These are phyloP conservation scores for Camelina sativa DNA, from an alignment of 345 rosid species.

Conservation along the genomic window DNA sequence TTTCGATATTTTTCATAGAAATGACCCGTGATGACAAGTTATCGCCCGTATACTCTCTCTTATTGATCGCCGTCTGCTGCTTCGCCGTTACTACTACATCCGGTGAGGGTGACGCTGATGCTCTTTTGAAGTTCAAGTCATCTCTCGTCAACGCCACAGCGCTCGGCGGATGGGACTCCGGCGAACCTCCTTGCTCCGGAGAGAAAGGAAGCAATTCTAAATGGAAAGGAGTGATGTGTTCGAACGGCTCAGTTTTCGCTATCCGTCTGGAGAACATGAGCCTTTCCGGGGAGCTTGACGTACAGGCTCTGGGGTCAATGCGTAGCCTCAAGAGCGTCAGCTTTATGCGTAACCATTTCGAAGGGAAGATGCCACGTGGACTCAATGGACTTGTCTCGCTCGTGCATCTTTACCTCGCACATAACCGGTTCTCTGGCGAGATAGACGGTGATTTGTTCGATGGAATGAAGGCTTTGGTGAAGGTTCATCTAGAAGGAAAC, in stretches of 20 bases:
- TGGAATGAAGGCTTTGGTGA: conserved; percentile 57
- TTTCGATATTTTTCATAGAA: conserved; percentile 11
- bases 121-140: conserved; percentile 59
- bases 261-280: conserved; percentile 63
- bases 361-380: conserved; percentile 57
- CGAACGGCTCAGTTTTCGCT: conserved; percentile 44
- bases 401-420: conserved; percentile 58
- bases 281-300: conserved; percentile 56
- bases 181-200: conserved; percentile 46
- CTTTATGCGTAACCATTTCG: conserved; percentile 63
- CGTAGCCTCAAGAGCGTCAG: conserved; percentile 55
- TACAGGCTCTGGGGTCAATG: conserved; percentile 47
- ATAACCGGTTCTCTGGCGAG: conserved; percentile 60
- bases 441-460: conserved; percentile 51
- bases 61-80: background rate
- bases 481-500: conserved; percentile 61
- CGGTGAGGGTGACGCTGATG: conserved; percentile 47
- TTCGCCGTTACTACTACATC: background rate
- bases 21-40: conserved; percentile 30
- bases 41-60: background rate
- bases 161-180: conserved; percentile 50
- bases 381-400: conserved; percentile 48
- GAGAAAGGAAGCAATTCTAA: conserved; percentile 19
- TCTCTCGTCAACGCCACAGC: conserved; percentile 46
- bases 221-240: conserved; percentile 72